Conservation (phyloP, 2,329 filamentous ascomycete genomes). For the Lasiodiplodia sp. region DNA sequence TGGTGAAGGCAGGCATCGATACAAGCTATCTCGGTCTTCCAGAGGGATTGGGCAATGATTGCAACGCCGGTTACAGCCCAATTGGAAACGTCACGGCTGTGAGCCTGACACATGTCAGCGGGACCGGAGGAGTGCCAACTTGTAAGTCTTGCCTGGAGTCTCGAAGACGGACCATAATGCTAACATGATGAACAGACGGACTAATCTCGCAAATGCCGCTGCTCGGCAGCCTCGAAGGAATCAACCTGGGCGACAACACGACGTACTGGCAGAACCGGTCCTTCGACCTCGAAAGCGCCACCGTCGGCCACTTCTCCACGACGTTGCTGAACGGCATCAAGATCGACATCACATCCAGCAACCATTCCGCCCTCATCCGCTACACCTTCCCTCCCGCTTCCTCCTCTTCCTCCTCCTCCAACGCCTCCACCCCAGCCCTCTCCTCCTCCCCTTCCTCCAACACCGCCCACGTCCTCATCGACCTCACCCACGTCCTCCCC, state of each 20-base stretch:
- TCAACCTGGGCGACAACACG: constrained; percentile 54
- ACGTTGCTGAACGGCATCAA: constrained; percentile 44
- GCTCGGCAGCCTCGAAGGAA: constrained; percentile 44
- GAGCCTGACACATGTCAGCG: constrained; percentile 50
- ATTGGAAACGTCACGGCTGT: constrained; percentile 49
- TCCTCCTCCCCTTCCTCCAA: constrained; percentile 29
- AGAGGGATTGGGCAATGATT: constrained; percentile 42
- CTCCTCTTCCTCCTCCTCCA: constrained; percentile 35
- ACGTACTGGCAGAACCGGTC: constrained; percentile 50
- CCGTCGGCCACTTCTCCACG: constrained; percentile 48
- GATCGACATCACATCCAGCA: constrained; percentile 46
- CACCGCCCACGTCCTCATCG: constrained; percentile 54
- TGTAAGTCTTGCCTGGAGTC: constrained; percentile 22
- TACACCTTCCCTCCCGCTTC: constrained; percentile 45
- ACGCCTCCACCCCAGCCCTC: constrained; percentile 31
- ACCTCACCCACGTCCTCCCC: constrained; percentile 59
- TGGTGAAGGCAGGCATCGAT: constrained; percentile 52
- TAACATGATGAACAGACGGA: constrained; percentile 46
- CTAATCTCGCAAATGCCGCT: constrained; percentile 53
- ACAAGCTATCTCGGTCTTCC: constrained; percentile 40
- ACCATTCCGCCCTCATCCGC: constrained; percentile 48
- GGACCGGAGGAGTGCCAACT: constrained; percentile 25
- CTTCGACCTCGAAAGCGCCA: constrained; percentile 42
- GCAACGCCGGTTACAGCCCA: constrained; percentile 53
- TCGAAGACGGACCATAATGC: neutral